These are phyloP conservation scores for Metahyphopichia silvanorum DNA, from an alignment of 805 yeast genomes.

Conservation along the genomic window DNA sequence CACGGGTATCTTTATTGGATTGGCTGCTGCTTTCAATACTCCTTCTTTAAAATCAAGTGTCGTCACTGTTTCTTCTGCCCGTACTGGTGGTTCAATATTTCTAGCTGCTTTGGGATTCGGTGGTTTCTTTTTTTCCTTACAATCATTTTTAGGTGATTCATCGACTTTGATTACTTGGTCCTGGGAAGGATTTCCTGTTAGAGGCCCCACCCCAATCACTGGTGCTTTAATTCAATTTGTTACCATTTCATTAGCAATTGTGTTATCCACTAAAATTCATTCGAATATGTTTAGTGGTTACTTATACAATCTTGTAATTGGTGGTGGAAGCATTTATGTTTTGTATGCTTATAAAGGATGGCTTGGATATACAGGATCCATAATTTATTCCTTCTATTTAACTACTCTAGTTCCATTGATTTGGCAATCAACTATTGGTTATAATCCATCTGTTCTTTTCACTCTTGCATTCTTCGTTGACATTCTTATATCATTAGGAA, in stretches of 20 bases:
- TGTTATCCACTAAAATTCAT: conserved; percentile 21
- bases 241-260: conserved; percentile 54
- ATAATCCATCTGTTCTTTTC: conserved; percentile 55
- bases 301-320: conserved; percentile 34
- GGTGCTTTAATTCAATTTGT: conserved; percentile 68
- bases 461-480: conserved; percentile 46
- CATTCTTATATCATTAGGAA: conserved; percentile 64
- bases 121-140: conserved; percentile 64
- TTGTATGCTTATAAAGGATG: conserved; percentile 59
- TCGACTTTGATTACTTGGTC: conserved; percentile 87
- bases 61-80: conserved; percentile 6
- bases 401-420: conserved; percentile 58
- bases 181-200: conserved; percentile 94
- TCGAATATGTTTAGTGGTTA: conserved; percentile 19
- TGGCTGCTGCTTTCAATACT: conserved; percentile 62
- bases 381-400: conserved; percentile 57
- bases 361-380: conserved; percentile 75
- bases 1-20: conserved; percentile 63
- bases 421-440: conserved; percentile 54
- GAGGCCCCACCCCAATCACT: conserved; percentile 84
- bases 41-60: conserved; percentile 20
- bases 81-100: conserved; percentile 43
- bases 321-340: conserved; percentile 48
- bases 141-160: conserved; percentile 77
- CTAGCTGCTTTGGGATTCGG: conserved; percentile 71